Evolutionary conservation across 768 basidiomycete species (phyloP).

Genomic region (Boletus subparvulus): DNA sequence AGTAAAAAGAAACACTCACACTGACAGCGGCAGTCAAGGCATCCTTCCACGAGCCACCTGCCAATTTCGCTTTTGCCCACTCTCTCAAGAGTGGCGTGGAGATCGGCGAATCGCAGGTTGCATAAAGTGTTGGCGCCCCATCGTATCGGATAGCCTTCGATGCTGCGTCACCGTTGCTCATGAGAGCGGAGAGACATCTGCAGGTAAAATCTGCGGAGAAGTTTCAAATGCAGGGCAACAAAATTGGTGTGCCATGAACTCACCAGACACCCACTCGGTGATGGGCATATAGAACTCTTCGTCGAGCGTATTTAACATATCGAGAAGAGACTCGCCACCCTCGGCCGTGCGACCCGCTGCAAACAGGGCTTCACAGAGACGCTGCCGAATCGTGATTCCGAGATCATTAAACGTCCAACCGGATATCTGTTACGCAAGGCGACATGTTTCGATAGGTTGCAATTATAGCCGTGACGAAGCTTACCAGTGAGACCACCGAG

Average conservation of each 20-base stretch:
- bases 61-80: conserved; percentile 1
- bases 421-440: too few species aligned
- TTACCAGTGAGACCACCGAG: background rate
- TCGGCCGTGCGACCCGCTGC: background rate
- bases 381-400: background rate
- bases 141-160: too few species aligned
- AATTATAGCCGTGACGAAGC: background rate
- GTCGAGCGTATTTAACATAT: background rate
- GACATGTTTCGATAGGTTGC: too few species aligned
- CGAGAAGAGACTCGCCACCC: background rate
- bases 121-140: too few species aligned
- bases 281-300: background rate
- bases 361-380: conserved; percentile 1
- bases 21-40: too few species aligned
- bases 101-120: background rate
- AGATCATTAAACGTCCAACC: conserved; percentile 11
- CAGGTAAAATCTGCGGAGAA: background rate
- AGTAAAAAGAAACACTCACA: background rate
- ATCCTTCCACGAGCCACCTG: background rate
- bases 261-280: background rate
- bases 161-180: background rate
- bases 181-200: background rate
- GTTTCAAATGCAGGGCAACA: background rate
- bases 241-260: background rate
- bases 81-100: background rate